Evolutionary conservation across 176 grass and related monocot species (phyloP), one percentile per base, ranked within the genome.

Genomic region (Ensete glaucum): DNA sequence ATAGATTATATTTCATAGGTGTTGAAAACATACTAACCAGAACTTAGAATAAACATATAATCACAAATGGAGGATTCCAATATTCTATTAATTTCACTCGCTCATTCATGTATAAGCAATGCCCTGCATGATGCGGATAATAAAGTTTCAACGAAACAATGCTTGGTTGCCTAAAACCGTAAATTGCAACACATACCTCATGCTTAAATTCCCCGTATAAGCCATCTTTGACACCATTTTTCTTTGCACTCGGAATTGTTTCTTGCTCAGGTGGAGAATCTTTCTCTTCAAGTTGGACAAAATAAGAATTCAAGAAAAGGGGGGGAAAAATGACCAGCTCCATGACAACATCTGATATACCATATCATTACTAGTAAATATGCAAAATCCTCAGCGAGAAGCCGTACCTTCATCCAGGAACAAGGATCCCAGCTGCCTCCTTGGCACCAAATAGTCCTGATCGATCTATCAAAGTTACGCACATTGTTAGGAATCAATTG

Each of bases 131-230:
- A 25, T 64, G 21, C 9, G 19, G 14, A 13, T 67, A 11, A 22
- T 34, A 15, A 67, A 67, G 25, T 16, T 13, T 15, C 3, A 34
- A 67, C 11, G 1, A 27, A 67, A 8, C 6, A 22, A 67, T 67
- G 34, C 64, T 43, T 15, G 5, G 24, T 15, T 12, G n/a, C 2
- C 11, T 1, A 67, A 67, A 65, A 24, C 12, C 1, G 21, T 12
- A 26, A 27, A 65, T 8, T 1, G 14, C n/a, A 23, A 67, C 25
- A 34, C 1, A 67, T 67, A 67, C 64, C 64, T 67, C 64, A 13
- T 26, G 64, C 64, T 67, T 67, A 15, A 67, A 26, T 67, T 67
- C 26, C 64, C 14, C 34, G 12, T 12, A 67, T 67, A 67, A 67
- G 26, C 64, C 34, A 67, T 67, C 64, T 29, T 23, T 34, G 12